A percentile compares a stretch with the other conserved stretches of the same genome.
phyloP scores from a whole-genome alignment of 805 yeast genomes.

The Cephaloascus albidus region DNA sequence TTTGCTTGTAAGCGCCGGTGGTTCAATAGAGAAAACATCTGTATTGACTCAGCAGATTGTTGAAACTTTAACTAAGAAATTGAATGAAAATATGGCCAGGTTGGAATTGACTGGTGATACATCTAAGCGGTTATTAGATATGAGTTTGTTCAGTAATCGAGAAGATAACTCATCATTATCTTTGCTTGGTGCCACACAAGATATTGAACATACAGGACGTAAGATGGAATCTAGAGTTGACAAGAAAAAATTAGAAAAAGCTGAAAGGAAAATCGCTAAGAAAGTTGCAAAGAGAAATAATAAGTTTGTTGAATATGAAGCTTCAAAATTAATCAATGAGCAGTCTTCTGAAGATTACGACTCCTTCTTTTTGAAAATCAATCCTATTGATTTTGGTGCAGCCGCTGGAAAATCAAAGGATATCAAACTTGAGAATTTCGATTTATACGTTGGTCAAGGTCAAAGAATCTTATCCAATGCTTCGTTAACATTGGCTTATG shows the following conservation, averaged over 20 bases:
- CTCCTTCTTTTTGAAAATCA: conserved; percentile 88
- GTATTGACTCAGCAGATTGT: conserved; percentile 35
- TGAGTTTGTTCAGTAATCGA: conserved; percentile 63
- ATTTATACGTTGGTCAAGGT: conserved; percentile 92
- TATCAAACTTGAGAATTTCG: conserved; percentile 86
- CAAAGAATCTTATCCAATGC: conserved; percentile 87
- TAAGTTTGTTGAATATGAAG: conserved; percentile 81
- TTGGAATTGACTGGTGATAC: conserved; percentile 77
- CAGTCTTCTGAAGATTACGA: conserved; percentile 72
- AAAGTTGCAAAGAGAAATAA: conserved; percentile 88
- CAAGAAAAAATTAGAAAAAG: conserved; percentile 92
- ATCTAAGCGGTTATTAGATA: conserved; percentile 75
- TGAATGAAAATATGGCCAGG: conserved; percentile 61
- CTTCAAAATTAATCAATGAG: conserved; percentile 77
- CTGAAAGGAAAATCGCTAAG: conserved; percentile 94
- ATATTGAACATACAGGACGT: conserved; percentile 87
- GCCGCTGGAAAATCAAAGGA: conserved; percentile 97
- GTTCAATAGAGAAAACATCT: conserved; percentile 45
- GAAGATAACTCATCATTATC: conserved; percentile 72
- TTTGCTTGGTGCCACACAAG: conserved; percentile 67
- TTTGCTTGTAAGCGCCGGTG: conserved; percentile 78
- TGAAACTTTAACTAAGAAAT: conserved; percentile 41
- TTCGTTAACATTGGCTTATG: conserved; percentile 76
- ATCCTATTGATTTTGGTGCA: conserved; percentile 81
- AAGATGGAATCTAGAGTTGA: conserved; percentile 92